Conservation (phyloP, 805 yeast species). For the Zygosaccharomyces bailii region DNA sequence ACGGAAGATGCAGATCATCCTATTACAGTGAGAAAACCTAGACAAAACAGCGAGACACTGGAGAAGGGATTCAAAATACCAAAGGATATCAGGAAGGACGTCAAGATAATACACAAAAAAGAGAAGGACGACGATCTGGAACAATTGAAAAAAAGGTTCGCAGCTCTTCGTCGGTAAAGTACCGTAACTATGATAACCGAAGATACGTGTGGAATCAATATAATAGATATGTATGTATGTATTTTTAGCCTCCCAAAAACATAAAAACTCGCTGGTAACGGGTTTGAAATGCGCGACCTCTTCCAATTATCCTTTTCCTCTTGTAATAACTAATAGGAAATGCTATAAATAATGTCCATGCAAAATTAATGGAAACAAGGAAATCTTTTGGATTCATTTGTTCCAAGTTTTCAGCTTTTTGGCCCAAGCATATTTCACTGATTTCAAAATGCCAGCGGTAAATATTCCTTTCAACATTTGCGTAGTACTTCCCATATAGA, state of each 20-base stretch:
- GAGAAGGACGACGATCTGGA: slow-evolving; percentile 51
- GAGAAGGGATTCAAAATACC: slow-evolving; percentile 41
- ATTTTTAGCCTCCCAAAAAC: neutral
- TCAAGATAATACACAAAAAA: slow-evolving; percentile 29
- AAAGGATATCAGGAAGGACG: slow-evolving; percentile 39
- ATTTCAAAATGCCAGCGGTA: slow-evolving; percentile 78
- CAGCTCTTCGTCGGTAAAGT: slow-evolving; percentile 56
- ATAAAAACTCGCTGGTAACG: too few species aligned
- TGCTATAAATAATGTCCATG: slow-evolving; percentile 3
- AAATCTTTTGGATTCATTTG: neutral
- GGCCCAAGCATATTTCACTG: slow-evolving; percentile 71
- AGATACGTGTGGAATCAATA: neutral
- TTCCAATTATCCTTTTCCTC: too few species aligned
- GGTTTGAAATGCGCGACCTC: too few species aligned
- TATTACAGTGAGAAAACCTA: slow-evolving; percentile 43
- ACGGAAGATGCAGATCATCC: slow-evolving; percentile 36
- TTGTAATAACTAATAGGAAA: neutral
- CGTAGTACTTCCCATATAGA: slow-evolving; percentile 61
- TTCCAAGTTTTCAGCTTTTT: slow-evolving; percentile 47
- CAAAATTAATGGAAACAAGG: neutral
- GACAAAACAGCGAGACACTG: slow-evolving; percentile 41
- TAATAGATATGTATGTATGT: neutral
- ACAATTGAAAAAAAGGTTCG: slow-evolving; percentile 66
- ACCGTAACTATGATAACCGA: neutral
- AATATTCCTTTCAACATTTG: slow-evolving; percentile 82